Conservation (phyloP, 768 basidiomycete species). For the Rhizopogon vesiculosus region DNA sequence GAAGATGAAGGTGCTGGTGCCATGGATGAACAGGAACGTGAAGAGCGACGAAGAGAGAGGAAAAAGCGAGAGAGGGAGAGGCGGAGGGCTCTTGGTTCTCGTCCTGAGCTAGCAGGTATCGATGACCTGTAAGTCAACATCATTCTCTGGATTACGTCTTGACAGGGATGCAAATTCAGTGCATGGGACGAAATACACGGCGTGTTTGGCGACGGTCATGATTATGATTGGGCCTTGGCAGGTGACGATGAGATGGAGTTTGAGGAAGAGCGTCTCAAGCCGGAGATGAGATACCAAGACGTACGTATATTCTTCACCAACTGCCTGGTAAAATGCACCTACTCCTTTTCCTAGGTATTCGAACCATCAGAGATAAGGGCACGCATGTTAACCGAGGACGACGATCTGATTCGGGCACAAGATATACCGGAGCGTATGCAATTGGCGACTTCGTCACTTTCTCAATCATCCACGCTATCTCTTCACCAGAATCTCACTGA, state of each 20-base stretch:
- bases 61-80: slow-evolving; percentile 59
- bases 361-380: slow-evolving; percentile 95
- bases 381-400: slow-evolving; percentile 86
- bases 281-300: slow-evolving; percentile 82
- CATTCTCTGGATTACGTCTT: background rate
- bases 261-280: slow-evolving; percentile 52
- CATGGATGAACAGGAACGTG: slow-evolving; percentile 73
- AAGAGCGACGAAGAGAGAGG: slow-evolving; percentile 67
- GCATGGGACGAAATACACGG: slow-evolving; percentile 95
- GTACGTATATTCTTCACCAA: slow-evolving; percentile 35
- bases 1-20: slow-evolving; percentile 78
- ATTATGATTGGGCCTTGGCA: slow-evolving; percentile 91
- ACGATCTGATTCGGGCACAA: slow-evolving; percentile 83
- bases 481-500: slow-evolving; percentile 60
- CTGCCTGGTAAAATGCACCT: background rate
- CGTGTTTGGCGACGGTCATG: slow-evolving; percentile 94
- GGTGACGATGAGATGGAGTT: slow-evolving; percentile 63
- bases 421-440: slow-evolving; percentile 98
- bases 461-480: slow-evolving; percentile 55
- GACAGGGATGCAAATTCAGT: slow-evolving; percentile 36
- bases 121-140: slow-evolving; percentile 66
- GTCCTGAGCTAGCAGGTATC: slow-evolving; percentile 72
- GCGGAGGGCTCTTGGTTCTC: slow-evolving; percentile 57
- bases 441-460: slow-evolving; percentile 81
- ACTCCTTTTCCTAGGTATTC: slow-evolving; percentile 64